Conservation (phyloP, 768 basidiomycete genomes). For the Collybia sordida region DNA sequence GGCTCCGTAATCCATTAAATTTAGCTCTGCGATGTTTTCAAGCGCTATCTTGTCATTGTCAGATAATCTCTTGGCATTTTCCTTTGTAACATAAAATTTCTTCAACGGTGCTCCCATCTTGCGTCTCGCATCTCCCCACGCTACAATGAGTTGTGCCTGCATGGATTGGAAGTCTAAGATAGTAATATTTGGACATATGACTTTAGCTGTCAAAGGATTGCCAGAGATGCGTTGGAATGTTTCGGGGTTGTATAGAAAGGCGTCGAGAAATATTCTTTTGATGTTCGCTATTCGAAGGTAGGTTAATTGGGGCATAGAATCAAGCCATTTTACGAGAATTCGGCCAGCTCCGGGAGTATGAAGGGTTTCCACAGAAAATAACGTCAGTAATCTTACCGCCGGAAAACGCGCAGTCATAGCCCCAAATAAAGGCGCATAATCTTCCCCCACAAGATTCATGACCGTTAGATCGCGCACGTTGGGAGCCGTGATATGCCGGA, state of each 20-base stretch:
- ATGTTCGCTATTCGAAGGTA: constrained; percentile 52
- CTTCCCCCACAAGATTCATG: constrained; percentile 48
- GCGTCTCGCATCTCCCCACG: constrained; percentile 36
- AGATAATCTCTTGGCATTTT: constrained; percentile 20
- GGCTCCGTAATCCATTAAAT: constrained; percentile 31
- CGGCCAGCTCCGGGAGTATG: constrained; percentile 20
- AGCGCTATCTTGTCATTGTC: constrained; percentile 25
- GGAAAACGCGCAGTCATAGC: constrained; percentile 48
- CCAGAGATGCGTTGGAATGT: constrained; percentile 8
- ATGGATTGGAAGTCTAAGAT: constrained; percentile 47
- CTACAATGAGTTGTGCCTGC: constrained; percentile 26
- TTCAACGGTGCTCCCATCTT: constrained; percentile 42
- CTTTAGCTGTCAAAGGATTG: constrained; percentile 8
- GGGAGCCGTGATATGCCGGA: constrained; percentile 54
- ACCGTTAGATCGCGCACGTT: constrained; percentile 57
- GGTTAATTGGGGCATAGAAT: constrained; percentile 55
- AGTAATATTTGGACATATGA: constrained; percentile 44
- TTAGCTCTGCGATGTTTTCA: constrained; percentile 25
- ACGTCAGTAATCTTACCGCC: constrained; percentile 52
- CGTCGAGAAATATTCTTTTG: constrained; percentile 38
- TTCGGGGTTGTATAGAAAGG: constrained; percentile 45
- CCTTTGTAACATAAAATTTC: constrained; percentile 45
- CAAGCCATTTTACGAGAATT: constrained; percentile 48
- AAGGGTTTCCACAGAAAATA: constrained; percentile 43
- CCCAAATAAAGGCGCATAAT: constrained; percentile 50